Conservation (phyloP, 2,329 filamentous ascomycete genomes). For the Cladosporium sphaerospermum region DNA sequence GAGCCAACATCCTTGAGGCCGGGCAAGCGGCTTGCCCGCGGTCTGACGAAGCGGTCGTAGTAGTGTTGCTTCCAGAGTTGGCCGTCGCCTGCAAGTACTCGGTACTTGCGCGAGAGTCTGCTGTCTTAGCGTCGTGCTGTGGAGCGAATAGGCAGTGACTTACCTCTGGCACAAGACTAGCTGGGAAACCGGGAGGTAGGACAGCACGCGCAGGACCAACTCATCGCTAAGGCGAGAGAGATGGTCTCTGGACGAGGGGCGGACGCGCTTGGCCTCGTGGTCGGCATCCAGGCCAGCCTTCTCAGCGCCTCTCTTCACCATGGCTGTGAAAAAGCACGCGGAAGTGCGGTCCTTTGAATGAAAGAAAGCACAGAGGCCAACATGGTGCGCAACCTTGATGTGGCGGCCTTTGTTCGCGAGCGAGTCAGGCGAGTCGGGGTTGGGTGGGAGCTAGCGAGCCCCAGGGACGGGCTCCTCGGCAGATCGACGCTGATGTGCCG, state of each 20-base stretch:
- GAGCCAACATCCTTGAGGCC: conserved; percentile 47
- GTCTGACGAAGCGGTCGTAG: conserved; percentile 78
- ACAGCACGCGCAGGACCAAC: conserved; percentile 75
- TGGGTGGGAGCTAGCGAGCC: background rate
- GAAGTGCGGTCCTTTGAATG: background rate
- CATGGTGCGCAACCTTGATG: conserved; percentile 6
- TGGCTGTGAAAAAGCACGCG: background rate
- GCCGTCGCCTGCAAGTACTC: conserved; percentile 66
- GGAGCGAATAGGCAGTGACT: conserved; percentile 8
- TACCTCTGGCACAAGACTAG: conserved; percentile 61
- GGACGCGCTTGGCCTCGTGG: conserved; percentile 4
- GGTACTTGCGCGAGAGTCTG: conserved; percentile 70
- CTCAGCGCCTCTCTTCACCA: conserved; percentile 13
- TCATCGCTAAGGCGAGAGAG: conserved; percentile 79
- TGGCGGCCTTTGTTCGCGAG: conserved; percentile 1
- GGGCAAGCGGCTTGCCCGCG: conserved; percentile 69
- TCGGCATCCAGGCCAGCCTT: conserved; percentile 7
- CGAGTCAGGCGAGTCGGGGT: background rate
- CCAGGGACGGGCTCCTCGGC: background rate
- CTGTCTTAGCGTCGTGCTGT: conserved; percentile 35
- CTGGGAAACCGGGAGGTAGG: conserved; percentile 62
- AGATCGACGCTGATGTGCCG: background rate
- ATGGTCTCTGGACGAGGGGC: conserved; percentile 42
- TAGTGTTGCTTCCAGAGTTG: conserved; percentile 90
- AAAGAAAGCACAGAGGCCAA: background rate